Conservation (phyloP, 176 grass and related monocot species). For the Puccinellia tenuiflora region DNA sequence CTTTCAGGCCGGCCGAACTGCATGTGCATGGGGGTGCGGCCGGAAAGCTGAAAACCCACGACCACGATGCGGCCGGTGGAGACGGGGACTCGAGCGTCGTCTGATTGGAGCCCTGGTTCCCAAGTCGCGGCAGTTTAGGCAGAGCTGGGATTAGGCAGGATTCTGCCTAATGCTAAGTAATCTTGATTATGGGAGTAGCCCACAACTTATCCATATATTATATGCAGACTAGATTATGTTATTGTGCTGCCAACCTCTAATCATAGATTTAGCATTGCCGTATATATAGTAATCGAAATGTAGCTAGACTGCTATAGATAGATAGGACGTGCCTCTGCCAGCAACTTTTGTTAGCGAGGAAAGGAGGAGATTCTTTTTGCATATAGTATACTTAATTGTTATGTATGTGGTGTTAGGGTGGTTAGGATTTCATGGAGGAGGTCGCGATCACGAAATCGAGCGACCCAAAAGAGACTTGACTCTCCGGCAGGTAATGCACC, state of each 20-base stretch:
- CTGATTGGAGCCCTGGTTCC: constrained; percentile 33
- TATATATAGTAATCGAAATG: neutral
- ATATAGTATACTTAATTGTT: neutral
- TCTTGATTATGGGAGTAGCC: constrained; percentile 22
- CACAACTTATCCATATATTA: constrained; percentile 30
- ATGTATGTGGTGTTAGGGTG: neutral
- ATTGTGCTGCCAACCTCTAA: neutral
- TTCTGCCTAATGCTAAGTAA: constrained; percentile 23
- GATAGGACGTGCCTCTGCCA: neutral
- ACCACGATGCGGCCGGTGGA: too few relatives aligned
- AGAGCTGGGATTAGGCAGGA: constrained; percentile 25
- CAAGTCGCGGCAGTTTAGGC: constrained; percentile 22
- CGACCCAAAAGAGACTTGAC: neutral
- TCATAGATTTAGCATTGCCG: neutral
- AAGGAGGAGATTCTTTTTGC: neutral
- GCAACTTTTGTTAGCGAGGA: neutral
- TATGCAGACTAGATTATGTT: constrained; percentile 7
- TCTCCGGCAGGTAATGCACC: neutral
- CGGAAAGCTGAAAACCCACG: too few relatives aligned
- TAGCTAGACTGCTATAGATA: neutral
- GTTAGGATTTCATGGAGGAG: constrained; percentile 26
- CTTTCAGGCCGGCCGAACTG: constrained; percentile 22
- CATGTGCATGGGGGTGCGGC: constrained; percentile 28
- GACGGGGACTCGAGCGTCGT: neutral
- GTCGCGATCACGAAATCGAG: neutral